A percentile compares a stretch with the other conserved stretches of the same genome.
Evolutionary conservation across 2,329 filamentous ascomycete species (phyloP).

Genomic region (Periconia sp.): DNA sequence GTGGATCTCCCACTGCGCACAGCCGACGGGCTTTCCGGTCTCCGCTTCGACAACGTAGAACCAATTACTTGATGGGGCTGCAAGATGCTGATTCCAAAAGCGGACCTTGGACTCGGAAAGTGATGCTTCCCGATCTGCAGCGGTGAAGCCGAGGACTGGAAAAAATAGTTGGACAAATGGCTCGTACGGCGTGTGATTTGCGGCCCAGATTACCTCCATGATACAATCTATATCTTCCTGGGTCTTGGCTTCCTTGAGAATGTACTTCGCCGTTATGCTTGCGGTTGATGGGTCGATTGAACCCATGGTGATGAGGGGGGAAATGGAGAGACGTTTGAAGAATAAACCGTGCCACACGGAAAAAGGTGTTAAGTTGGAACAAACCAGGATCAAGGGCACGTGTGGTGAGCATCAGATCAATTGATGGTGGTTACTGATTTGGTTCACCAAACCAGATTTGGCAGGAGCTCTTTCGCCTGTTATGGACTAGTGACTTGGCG

Average conservation of each 20-base stretch:
- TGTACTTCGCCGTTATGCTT: conserved; percentile 28
- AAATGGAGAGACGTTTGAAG: not conserved
- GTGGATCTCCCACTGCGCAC: conserved; percentile 40
- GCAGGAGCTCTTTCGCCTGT: conserved; percentile 9
- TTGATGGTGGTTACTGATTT: too few species aligned
- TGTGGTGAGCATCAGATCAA: too few species aligned
- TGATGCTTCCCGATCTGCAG: conserved; percentile 30
- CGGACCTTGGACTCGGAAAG: conserved; percentile 37
- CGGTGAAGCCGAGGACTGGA: conserved; percentile 36
- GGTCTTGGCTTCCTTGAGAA: conserved; percentile 31
- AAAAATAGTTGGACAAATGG: conserved; percentile 43
- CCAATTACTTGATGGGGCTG: conserved; percentile 39
- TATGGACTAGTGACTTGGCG: conserved; percentile 28
- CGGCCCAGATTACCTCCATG: conserved; percentile 41
- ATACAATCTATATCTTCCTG: conserved; percentile 37
- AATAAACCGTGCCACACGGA: not conserved
- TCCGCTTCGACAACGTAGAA: conserved; percentile 34
- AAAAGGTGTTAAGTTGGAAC: not conserved
- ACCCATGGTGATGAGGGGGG: conserved; percentile 14
- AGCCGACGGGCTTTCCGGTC: conserved; percentile 31
- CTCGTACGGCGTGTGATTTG: conserved; percentile 44
- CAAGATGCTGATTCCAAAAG: conserved; percentile 35
- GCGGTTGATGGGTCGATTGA: conserved; percentile 18
- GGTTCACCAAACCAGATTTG: conserved; percentile 6
- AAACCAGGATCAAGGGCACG: not conserved